Base-by-base conservation (phyloP, 2,329 filamentous ascomycete genomes). In the Nectriaceae sp. region DNA sequence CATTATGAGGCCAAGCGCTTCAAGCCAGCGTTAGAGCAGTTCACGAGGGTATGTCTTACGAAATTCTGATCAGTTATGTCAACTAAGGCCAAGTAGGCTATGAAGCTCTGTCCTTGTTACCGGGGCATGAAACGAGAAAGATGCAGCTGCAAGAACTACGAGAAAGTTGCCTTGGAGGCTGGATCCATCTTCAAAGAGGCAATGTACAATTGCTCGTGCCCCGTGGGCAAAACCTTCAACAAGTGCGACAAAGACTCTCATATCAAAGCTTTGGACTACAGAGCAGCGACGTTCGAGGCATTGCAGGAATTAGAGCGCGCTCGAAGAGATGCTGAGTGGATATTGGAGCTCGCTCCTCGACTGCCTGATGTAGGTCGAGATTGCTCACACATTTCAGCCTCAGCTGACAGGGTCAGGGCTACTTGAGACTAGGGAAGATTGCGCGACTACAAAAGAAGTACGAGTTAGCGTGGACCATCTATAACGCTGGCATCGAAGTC, bases 181-280 rank as follows among this genome's bases (percentile, higher is more conserved):
- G 66, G 64, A 11, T 70, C 67, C n/a, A 68, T 75, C 20, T 73
- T 73, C 52, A 59, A 69, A 3, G 72, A 74, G 54, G 71, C 70
- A 40, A 72, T 72, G 65, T 67, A 70, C 44, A 67, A 62, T 10
- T 75, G 72, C 55, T 57, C 47, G 4, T 75, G 72, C 47, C 44
- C 50, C 3, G 67, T 69, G 5, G 65, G 68, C 11, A 68, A 61
- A 37, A 68, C 53, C 3, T 74, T 72, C 49, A 66, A 64, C 44
- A 71, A 72, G 46, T 75, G 73, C 40, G 64, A 70, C 44, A 65
- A 71, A 13, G 44, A 47, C 2, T 39, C 65, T 8, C 73, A 75
- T 43, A 64, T 74, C 33, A 65, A 70, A 47, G 71, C 72, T 3
- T 59, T 75, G 11, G 71, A 74, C 54, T 70, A 72, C 46, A 63